A percentile compares a stretch with the other conserved stretches of the same genome.
Evolutionary conservation across 1,284 basidiomycete genomes (phyloP).

Genomic region (Pyrrhoderma lamaoense): DNA sequence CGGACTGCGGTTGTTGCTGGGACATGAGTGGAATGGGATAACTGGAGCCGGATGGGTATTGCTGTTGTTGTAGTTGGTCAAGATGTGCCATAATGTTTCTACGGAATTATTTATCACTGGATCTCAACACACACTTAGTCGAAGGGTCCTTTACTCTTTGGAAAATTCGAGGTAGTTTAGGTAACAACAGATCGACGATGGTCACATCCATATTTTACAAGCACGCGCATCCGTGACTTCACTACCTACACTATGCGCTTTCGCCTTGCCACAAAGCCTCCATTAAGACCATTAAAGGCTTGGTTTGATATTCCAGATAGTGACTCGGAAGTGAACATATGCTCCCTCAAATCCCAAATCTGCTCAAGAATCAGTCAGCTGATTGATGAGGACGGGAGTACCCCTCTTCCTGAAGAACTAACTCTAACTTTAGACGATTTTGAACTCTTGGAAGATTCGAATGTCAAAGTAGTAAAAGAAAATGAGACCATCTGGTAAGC

Average conservation of each 20-base stretch:
- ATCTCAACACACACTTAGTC: too few species aligned
- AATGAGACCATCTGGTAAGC: slow-evolving; percentile 18
- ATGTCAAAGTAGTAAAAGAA: slow-evolving; percentile 12
- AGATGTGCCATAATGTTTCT: slow-evolving; percentile 14
- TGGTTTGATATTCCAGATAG: slow-evolving; percentile 15
- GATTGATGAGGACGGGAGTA: slow-evolving; percentile 1
- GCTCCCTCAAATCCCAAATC: slow-evolving; percentile 10
- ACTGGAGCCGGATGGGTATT: slow-evolving; percentile 10
- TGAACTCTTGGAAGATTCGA: slow-evolving; percentile 14
- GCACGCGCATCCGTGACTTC: slow-evolving; percentile 1
- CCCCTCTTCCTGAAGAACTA: slow-evolving; percentile 1
- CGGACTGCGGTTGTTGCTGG: slow-evolving; percentile 24
- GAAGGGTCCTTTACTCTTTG: too few species aligned
- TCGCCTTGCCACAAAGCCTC: slow-evolving; percentile 15
- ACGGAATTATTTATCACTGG: too few species aligned
- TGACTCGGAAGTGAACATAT: slow-evolving; percentile 1
- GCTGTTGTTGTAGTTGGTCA: slow-evolving; percentile 14
- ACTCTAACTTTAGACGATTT: slow-evolving; percentile 16
- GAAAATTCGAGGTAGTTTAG: not conserved
- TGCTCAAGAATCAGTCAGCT: slow-evolving; percentile 8
- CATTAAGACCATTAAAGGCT: slow-evolving; percentile 11
- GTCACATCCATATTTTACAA: too few species aligned
- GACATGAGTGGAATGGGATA: slow-evolving; percentile 11
- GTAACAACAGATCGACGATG: not conserved
- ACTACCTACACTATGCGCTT: slow-evolving; percentile 13